Percentiles rank a stretch among this genome's conserved stretches.
These are phyloP conservation scores for Chaetomium sp. DNA, from an alignment of 2,329 filamentous ascomycete species.

Conservation along the genomic window DNA sequence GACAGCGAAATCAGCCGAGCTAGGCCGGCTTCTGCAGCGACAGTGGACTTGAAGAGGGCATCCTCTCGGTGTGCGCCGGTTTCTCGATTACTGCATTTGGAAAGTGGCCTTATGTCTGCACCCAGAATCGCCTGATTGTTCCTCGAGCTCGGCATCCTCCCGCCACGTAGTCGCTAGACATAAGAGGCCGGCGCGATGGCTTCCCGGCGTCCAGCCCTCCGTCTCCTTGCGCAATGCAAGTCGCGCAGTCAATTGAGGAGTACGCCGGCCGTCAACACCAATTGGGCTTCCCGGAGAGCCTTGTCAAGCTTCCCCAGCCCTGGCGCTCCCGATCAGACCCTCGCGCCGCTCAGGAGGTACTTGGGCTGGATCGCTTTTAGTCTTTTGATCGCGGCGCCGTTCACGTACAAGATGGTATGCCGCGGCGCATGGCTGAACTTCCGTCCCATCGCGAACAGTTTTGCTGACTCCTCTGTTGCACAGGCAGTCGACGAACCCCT, in stretches of 20 bases:
- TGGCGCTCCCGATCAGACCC: conserved; percentile 15
- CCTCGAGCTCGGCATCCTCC: conserved; percentile 9
- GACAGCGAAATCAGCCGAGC: conserved; percentile 31
- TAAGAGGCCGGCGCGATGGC: conserved; percentile 32
- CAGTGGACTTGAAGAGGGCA: neutral
- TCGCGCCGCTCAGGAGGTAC: conserved; percentile 26
- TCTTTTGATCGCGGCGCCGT: conserved; percentile 53
- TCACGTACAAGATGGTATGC: conserved; percentile 63
- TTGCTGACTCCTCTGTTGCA: conserved; percentile 22
- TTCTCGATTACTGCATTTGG: conserved; percentile 10
- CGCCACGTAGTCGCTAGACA: conserved; percentile 19
- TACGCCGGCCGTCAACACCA: neutral
- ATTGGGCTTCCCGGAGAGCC: conserved; percentile 24
- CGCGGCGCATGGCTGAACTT: neutral
- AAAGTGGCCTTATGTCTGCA: conserved; percentile 37
- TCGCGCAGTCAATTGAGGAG: conserved; percentile 29
- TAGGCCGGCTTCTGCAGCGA: neutral
- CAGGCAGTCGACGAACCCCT: conserved; percentile 49
- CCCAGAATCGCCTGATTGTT: conserved; percentile 34
- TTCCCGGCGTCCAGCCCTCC: conserved; percentile 30
- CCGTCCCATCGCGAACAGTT: neutral
- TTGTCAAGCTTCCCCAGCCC: conserved; percentile 28
- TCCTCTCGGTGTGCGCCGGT: conserved; percentile 26
- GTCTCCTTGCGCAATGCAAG: conserved; percentile 35
- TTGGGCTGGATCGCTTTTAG: conserved; percentile 45